Evolutionary conservation across 495 filamentous ascomycete genomes (phyloP).

Genomic region (Penicillium bovifimosum): DNA sequence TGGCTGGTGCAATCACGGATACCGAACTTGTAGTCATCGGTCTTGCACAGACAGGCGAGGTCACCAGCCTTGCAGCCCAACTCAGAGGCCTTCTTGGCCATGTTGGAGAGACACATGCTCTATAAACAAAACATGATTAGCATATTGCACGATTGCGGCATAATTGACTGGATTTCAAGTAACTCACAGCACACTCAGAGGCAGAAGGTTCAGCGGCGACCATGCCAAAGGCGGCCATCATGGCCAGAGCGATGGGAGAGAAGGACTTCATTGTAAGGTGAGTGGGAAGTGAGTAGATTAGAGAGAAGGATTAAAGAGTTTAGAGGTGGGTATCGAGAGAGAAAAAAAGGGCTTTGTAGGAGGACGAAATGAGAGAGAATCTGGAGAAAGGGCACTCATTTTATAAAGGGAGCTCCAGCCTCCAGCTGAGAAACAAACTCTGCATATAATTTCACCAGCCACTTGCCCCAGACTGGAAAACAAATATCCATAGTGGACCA

Average conservation of each 20-base stretch:
- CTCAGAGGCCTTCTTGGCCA: conserved; percentile 54
- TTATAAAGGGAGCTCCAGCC: conserved; percentile 14
- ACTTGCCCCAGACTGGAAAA: conserved; percentile 9
- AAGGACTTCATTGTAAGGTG: conserved; percentile 40
- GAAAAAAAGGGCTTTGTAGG: not conserved
- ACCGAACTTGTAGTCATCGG: conserved; percentile 63
- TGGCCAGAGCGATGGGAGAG: conserved; percentile 27
- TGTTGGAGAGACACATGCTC: conserved; percentile 68
- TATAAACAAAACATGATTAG: conserved; percentile 25
- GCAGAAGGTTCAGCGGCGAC: conserved; percentile 23
- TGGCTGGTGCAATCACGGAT: conserved; percentile 72
- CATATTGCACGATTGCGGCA: not conserved
- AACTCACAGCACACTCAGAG: conserved; percentile 36
- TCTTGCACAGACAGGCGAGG: conserved; percentile 64
- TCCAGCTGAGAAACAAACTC: conserved; percentile 14
- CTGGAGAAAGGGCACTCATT: conserved; percentile 2
- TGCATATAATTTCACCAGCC: conserved; percentile 5
- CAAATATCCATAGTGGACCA: conserved; percentile 3
- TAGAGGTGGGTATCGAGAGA: not conserved
- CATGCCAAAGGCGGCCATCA: conserved; percentile 32
- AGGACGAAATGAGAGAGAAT: not conserved
- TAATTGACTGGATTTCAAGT: not conserved
- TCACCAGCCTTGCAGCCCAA: conserved; percentile 57
- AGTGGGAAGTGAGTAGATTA: not conserved
- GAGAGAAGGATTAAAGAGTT: not conserved